Percentiles rank a stretch among this genome's conserved stretches.
phyloP scores from a whole-genome alignment of 306 rosid species.

The Cotoneaster glaucophyllus region DNA sequence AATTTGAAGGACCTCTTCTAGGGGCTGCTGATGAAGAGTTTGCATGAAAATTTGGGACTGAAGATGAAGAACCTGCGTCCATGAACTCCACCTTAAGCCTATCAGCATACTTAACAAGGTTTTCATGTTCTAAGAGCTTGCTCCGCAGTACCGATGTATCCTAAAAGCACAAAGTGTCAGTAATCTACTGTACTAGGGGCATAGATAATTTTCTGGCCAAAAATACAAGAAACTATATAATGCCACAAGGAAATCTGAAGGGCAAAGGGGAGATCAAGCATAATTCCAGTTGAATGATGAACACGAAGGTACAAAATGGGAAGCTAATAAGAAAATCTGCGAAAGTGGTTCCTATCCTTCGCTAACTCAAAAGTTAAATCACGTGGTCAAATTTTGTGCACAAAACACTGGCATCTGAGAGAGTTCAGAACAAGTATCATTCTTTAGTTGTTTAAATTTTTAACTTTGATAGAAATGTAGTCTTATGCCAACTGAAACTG shows the following conservation, averaged over 20 bases:
- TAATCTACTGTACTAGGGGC: not conserved
- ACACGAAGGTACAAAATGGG: not conserved
- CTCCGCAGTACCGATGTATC: slow-evolving; percentile 67
- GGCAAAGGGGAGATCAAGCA: not conserved
- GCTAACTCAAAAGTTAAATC: not conserved
- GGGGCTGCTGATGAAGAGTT: slow-evolving; percentile 52
- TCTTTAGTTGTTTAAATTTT: not conserved
- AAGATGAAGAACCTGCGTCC: slow-evolving; percentile 44
- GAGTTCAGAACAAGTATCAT: not conserved
- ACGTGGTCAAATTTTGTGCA: not conserved
- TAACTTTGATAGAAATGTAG: not conserved
- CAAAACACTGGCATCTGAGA: not conserved
- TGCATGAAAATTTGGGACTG: slow-evolving; percentile 35
- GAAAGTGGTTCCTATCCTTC: not conserved
- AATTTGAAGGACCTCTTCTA: slow-evolving; percentile 49
- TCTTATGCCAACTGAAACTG: not conserved
- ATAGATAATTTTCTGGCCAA: too few relatives aligned
- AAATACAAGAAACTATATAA: not conserved
- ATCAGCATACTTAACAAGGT: slow-evolving; percentile 66
- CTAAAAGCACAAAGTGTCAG: slow-evolving; percentile 42
- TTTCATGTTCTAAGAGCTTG: slow-evolving; percentile 62
- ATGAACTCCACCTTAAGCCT: slow-evolving; percentile 44
- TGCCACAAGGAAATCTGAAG: not conserved
- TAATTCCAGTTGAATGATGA: not conserved
- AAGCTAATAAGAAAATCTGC: not conserved